These are phyloP conservation scores for Populus tremula DNA, from an alignment of 345 rosid genomes.

Conservation along the genomic window DNA sequence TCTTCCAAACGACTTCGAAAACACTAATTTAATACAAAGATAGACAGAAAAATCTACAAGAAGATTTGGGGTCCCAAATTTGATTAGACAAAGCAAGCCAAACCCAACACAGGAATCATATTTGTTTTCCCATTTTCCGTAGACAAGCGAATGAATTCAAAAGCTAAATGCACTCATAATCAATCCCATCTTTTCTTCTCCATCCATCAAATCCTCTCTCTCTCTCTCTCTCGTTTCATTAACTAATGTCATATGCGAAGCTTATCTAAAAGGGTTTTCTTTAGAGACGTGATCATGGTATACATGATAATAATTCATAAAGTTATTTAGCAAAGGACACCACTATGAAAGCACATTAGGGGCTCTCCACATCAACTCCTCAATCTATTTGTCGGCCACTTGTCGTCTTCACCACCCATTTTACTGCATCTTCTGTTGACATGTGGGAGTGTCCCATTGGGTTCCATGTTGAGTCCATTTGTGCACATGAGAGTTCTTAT, in stretches of 20 bases:
- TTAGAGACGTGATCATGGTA: not conserved
- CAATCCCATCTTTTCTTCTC: not conserved
- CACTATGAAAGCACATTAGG: not conserved
- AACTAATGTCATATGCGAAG: not conserved
- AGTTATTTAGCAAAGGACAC: not conserved
- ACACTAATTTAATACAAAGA: not conserved
- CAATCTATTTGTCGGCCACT: constrained; percentile 19
- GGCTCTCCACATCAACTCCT: not conserved
- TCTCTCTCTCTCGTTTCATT: not conserved
- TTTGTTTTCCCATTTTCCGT: not conserved
- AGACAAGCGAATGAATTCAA: not conserved
- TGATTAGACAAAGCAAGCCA: constrained; percentile 17
- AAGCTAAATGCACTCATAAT: constrained; percentile 12
- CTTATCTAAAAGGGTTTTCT: not conserved
- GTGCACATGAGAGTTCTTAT: not conserved
- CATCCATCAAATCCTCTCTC: constrained; percentile 6
- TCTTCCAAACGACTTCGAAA: constrained; percentile 20
- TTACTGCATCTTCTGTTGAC: not conserved
- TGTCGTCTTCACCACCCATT: not conserved
- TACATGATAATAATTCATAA: not conserved
- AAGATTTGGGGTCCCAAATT: constrained; percentile 10
- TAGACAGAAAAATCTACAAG: constrained; percentile 1
- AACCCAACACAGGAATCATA: constrained; percentile 12
- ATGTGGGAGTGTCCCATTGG: constrained; percentile 1
- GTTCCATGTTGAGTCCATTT: not conserved